These are phyloP conservation scores for Fusarium fracticaudum DNA, from an alignment of 2,329 filamentous ascomycete species.

Conservation along the genomic window DNA sequence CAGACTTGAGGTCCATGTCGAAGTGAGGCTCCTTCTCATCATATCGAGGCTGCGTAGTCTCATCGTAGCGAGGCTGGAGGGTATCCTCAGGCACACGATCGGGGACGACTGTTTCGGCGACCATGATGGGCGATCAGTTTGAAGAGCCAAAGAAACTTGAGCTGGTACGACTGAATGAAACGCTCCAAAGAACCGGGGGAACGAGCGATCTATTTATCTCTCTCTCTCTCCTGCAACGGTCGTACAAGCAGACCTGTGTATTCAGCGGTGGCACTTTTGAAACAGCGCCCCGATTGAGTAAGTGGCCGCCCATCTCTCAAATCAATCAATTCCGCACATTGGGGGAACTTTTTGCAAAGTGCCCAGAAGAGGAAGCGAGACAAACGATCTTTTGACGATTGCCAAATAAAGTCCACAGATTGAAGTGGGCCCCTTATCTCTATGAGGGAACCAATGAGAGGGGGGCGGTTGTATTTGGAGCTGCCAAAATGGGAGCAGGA, in stretches of 20 bases:
- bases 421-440: constrained; percentile 9
- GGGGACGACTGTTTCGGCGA: constrained; percentile 29
- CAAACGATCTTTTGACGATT: constrained; percentile 18
- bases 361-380: constrained; percentile 16
- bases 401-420: constrained; percentile 1
- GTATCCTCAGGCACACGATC: constrained; percentile 26
- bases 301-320: neutral
- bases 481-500: constrained; percentile 19
- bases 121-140: constrained; percentile 22
- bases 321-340: neutral
- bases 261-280: constrained; percentile 30
- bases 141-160: neutral
- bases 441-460: neutral
- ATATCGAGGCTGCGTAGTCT: constrained; percentile 30
- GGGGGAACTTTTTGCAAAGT: constrained; percentile 10
- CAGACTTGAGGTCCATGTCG: constrained; percentile 43
- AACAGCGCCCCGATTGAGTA: neutral
- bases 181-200: neutral
- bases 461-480: neutral
- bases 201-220: constrained; percentile 16
- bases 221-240: constrained; percentile 1
- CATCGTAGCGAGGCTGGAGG: constrained; percentile 33
- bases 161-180: constrained; percentile 5
- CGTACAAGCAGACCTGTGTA: too few relatives aligned
- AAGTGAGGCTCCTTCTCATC: constrained; percentile 40